Percentiles rank a stretch among this genome's conserved stretches.
These are phyloP conservation scores for Cladochytrium replicatum DNA, from an alignment of 192 early-diverging fungal species.

Conservation along the genomic window DNA sequence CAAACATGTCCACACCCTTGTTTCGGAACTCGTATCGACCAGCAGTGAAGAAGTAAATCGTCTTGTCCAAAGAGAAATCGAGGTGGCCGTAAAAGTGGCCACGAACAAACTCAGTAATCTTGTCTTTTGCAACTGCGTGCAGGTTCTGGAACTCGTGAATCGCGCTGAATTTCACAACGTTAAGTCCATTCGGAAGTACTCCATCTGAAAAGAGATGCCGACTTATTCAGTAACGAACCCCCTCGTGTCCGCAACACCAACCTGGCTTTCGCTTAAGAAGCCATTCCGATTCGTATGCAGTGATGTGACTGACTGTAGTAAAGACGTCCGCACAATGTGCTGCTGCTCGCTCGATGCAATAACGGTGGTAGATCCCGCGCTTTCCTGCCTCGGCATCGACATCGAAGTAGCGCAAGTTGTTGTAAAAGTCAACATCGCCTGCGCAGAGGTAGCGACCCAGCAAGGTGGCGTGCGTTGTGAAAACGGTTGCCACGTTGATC, in stretches of 20 bases:
- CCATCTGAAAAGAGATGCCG: too few relatives aligned
- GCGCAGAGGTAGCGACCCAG: slow-evolving; percentile 93
- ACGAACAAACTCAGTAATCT: slow-evolving; percentile 92
- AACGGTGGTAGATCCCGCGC: slow-evolving; percentile 93
- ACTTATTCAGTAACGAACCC: too few relatives aligned
- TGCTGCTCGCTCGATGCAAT: slow-evolving; percentile 91
- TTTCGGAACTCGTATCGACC: slow-evolving; percentile 95
- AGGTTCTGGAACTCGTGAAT: slow-evolving; percentile 98
- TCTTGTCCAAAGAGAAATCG: slow-evolving; percentile 93
- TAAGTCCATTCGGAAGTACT: slow-evolving; percentile 89
- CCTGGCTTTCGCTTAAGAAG: slow-evolving; percentile 87
- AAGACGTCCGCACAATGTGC: slow-evolving; percentile 95
- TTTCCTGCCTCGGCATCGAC: slow-evolving; percentile 93
- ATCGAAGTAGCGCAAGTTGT: slow-evolving; percentile 84
- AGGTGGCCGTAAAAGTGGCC: slow-evolving; percentile 98
- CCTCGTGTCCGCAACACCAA: slow-evolving; percentile 12
- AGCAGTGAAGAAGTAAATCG: slow-evolving; percentile 94
- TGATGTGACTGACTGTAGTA: slow-evolving; percentile 95
- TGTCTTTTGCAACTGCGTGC: slow-evolving; percentile 85
- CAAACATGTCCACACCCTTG: slow-evolving; percentile 96
- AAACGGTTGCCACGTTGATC: slow-evolving; percentile 85
- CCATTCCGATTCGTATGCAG: slow-evolving; percentile 92
- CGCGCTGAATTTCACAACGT: slow-evolving; percentile 93
- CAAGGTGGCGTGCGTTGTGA: slow-evolving; percentile 93
- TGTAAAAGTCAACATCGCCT: slow-evolving; percentile 95